Conservation (phyloP, 2,329 filamentous ascomycete species). For the Kalaharituber pfeilii region DNA sequence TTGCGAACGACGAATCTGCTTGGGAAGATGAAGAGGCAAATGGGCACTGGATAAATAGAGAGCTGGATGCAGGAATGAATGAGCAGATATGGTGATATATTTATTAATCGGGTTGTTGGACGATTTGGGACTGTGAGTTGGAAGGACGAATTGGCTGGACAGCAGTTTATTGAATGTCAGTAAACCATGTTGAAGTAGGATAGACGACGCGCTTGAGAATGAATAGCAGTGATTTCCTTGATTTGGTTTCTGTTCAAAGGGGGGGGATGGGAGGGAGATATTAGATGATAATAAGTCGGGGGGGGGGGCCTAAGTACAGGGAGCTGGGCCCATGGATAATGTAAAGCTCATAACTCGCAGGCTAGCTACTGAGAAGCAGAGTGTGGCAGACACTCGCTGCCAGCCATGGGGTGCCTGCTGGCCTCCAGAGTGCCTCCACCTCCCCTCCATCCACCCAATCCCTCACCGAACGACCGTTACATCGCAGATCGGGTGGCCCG, state of each 20-base stretch:
- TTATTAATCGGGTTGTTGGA: neutral
- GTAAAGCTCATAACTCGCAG: neutral
- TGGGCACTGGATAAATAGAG: neutral
- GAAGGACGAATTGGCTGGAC: neutral
- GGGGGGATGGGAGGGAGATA: neutral
- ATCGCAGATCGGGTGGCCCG: slow-evolving; percentile 15
- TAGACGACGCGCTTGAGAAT: neutral
- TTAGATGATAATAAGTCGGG: neutral
- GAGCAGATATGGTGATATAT: neutral
- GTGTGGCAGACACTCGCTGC: neutral
- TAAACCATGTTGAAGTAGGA: neutral
- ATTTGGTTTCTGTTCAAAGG: neutral
- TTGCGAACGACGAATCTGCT: neutral
- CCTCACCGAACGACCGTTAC: slow-evolving; percentile 6
- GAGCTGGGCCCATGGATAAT: neutral
- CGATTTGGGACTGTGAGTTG: neutral
- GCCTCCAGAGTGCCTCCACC: neutral
- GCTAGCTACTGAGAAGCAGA: neutral
- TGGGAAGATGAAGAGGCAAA: neutral
- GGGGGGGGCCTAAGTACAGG: neutral
- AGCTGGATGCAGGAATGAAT: neutral
- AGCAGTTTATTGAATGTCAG: neutral
- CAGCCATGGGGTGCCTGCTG: neutral
- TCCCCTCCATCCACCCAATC: neutral
- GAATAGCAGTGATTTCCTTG: neutral